Conservation (phyloP, 495 filamentous ascomycete species). For the Xylaria telfairii region DNA sequence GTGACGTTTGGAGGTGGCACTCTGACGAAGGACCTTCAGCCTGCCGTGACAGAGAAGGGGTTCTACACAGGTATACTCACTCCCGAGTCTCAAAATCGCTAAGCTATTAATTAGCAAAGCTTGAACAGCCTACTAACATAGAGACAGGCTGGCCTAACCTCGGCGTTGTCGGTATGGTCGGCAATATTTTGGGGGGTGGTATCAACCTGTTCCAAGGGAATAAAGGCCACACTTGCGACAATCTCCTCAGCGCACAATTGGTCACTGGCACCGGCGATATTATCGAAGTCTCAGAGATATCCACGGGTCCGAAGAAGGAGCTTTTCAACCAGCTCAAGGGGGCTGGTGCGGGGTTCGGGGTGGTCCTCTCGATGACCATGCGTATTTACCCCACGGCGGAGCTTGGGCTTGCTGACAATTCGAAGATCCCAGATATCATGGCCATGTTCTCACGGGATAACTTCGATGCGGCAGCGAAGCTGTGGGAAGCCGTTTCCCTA, state of each 20-base stretch:
- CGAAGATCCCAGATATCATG: slow-evolving; percentile 21
- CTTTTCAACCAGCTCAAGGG: slow-evolving; percentile 48
- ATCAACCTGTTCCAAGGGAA: slow-evolving; percentile 34
- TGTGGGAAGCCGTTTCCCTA: slow-evolving; percentile 7
- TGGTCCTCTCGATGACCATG: slow-evolving; percentile 58
- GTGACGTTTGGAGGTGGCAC: slow-evolving; percentile 41
- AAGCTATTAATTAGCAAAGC: background rate
- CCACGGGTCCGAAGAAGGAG: slow-evolving; percentile 34
- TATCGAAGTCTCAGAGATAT: slow-evolving; percentile 31
- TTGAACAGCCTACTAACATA: background rate
- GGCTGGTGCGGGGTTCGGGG: slow-evolving; percentile 48
- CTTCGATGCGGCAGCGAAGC: slow-evolving; percentile 18
- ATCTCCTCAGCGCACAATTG: slow-evolving; percentile 40
- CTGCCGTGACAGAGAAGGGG: slow-evolving; percentile 38
- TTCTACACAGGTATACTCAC: slow-evolving; percentile 25
- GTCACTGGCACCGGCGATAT: slow-evolving; percentile 40
- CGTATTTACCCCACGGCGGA: slow-evolving; percentile 51
- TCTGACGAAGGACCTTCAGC: slow-evolving; percentile 32
- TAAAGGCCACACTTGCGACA: slow-evolving; percentile 47
- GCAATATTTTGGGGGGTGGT: slow-evolving; percentile 45
- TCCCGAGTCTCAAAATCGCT: background rate
- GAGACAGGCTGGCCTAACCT: slow-evolving; percentile 14
- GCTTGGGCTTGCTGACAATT: slow-evolving; percentile 16
- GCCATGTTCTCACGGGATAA: slow-evolving; percentile 20
- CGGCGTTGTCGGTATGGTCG: slow-evolving; percentile 41